Evolutionary conservation across 2,329 filamentous ascomycete genomes (phyloP).

Genomic region (Onygena corvina): DNA sequence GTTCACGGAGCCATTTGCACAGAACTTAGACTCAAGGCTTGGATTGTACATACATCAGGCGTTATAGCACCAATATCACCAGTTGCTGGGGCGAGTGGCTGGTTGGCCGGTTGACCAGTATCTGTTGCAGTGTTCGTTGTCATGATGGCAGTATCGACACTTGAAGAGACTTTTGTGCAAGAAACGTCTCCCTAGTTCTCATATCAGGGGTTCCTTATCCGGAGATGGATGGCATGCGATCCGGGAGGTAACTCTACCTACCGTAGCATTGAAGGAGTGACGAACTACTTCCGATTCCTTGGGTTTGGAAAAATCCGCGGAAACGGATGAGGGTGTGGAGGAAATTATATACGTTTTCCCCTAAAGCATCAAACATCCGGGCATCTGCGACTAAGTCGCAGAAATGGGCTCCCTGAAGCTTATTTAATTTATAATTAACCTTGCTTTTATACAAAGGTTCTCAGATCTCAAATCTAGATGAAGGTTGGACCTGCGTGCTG

Average conservation of each 20-base stretch:
- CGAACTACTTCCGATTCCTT: neutral
- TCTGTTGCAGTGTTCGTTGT: neutral
- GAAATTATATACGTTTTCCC: constrained; percentile 1
- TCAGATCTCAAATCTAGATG: neutral
- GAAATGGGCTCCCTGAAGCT: constrained; percentile 1
- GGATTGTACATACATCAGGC: neutral
- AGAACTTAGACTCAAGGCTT: neutral
- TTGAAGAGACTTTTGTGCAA: neutral
- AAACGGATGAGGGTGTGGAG: constrained; percentile 1
- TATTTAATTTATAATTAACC: constrained; percentile 5
- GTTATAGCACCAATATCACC: neutral
- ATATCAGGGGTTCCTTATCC: neutral
- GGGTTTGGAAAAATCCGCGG: neutral
- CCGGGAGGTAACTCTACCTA: neutral
- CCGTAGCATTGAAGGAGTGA: neutral
- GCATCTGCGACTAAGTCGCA: neutral
- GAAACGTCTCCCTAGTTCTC: neutral
- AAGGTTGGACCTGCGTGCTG: constrained; percentile 7
- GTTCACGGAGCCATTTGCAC: neutral
- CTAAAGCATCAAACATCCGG: neutral
- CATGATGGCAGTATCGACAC: neutral
- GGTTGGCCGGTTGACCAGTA: neutral
- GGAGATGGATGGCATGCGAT: neutral
- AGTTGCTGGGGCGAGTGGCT: neutral
- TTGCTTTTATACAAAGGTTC: constrained; percentile 1